phyloP scores from a whole-genome alignment of 768 basidiomycete species.

The Auriculariales sp. region DNA sequence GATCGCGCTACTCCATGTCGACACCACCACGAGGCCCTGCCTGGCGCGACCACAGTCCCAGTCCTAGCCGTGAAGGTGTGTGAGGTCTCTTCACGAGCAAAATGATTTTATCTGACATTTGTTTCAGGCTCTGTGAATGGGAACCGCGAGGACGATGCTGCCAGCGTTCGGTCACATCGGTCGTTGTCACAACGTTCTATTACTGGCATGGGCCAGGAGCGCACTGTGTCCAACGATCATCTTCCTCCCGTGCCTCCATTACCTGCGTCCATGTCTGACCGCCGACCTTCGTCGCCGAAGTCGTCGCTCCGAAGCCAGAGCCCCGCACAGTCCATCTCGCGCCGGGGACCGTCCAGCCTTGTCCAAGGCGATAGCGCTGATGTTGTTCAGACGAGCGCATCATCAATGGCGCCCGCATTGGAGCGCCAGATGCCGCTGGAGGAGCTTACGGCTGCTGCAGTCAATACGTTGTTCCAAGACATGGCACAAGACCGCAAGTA shows the following conservation, averaged over 20 bases:
- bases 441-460: neutral
- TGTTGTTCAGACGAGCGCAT: neutral
- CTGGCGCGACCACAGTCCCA: neutral
- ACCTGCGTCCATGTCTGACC: neutral
- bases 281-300: neutral
- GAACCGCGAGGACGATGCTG: neutral
- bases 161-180: neutral
- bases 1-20: neutral
- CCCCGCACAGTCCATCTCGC: neutral
- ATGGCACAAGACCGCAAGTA: no score
- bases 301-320: neutral
- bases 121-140: neutral
- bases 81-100: neutral
- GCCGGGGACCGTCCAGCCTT: neutral
- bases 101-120: neutral
- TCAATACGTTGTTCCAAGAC: neutral
- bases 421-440: neutral
- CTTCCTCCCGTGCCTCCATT: neutral
- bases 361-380: neutral
- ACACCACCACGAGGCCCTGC: neutral
- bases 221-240: neutral
- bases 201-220: neutral
- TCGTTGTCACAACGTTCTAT: neutral
- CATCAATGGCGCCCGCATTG: neutral
- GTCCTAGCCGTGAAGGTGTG: neutral